Evolutionary conservation across 305 asterid species (phyloP), one percentile per base, ranked within the genome.

Genomic region (Fraxinus sp.): DNA sequence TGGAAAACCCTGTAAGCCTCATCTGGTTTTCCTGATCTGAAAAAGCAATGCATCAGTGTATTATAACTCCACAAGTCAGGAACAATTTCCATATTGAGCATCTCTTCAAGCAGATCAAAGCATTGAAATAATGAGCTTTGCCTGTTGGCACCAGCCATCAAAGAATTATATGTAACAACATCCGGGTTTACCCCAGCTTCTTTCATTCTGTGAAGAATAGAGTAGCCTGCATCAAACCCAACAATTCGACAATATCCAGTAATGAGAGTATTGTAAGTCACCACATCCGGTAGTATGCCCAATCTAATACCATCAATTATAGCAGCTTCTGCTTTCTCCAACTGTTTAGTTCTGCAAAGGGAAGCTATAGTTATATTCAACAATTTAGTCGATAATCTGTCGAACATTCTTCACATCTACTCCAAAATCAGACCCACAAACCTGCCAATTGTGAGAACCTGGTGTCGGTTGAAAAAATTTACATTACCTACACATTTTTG

Each of bases 1-100:
- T 88, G 89, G 87, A 91, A 92, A 77, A 93, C 82, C 90, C 86
- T 86, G 87, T 90, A 91, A 1, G 97, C 98, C 82, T 96, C 97
- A 76, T 89, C 92, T 10, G 97, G 92, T 86, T 85, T 88, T 75
- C 97, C 96, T 80, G 82, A 70, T 87, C 86, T 90, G 88, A 91
- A 93, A 80, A 86, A 83, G 77, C 98, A 92, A 84, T 93, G 92
- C 95, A 96, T 95, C 87, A 96, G 83, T 24, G 91, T 95, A 85
- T 96, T 95, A 71, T 96, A 95, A 87, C 94, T 95, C 97, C 98
- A 92, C 36, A 89, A 80, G 80, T 95, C 94, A 16, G 99, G 99
- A 80, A 35, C 24, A 83, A 96, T 85, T 43, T 92, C 93, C 77
- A 71, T 72, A 16, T 84, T 86, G 59, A 88, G 87, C 99, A 96